Percentiles rank a stretch among this genome's conserved stretches.
These are phyloP conservation scores for Ceratobasidium sp. DNA, from an alignment of 1,284 basidiomycete genomes.

Conservation along the genomic window DNA sequence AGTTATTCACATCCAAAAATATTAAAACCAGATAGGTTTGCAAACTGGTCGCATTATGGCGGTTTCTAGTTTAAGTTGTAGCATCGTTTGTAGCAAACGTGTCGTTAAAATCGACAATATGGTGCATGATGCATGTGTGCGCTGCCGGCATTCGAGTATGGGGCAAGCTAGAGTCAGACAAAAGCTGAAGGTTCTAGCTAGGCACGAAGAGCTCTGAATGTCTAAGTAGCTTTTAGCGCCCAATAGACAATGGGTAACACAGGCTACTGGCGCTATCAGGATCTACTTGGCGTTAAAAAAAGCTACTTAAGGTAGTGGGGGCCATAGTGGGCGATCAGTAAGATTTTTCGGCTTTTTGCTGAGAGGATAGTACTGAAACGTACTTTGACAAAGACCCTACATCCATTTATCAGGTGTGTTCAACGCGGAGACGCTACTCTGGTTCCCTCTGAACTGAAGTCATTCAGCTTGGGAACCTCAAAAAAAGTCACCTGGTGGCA, in stretches of 20 bases:
- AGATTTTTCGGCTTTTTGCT: too few species aligned
- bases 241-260: too few species aligned
- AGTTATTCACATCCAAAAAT: background rate
- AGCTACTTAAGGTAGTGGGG: too few species aligned
- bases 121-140: background rate
- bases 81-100: background rate
- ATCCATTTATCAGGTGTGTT: background rate
- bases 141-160: background rate
- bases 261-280: too few species aligned
- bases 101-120: background rate
- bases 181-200: too few species aligned
- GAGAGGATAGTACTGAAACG: background rate
- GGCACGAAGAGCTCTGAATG: too few species aligned
- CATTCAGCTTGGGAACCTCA: background rate
- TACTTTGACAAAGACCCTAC: background rate
- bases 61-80: background rate
- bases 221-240: too few species aligned
- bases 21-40: background rate
- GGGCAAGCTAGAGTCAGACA: background rate
- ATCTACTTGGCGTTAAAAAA: too few species aligned
- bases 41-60: background rate
- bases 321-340: too few species aligned
- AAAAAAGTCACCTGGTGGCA: background rate
- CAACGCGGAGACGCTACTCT: background rate
- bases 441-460: background rate